phyloP scores from a whole-genome alignment of 73 alveolate genomes.

The Durusdinium trenchii region DNA sequence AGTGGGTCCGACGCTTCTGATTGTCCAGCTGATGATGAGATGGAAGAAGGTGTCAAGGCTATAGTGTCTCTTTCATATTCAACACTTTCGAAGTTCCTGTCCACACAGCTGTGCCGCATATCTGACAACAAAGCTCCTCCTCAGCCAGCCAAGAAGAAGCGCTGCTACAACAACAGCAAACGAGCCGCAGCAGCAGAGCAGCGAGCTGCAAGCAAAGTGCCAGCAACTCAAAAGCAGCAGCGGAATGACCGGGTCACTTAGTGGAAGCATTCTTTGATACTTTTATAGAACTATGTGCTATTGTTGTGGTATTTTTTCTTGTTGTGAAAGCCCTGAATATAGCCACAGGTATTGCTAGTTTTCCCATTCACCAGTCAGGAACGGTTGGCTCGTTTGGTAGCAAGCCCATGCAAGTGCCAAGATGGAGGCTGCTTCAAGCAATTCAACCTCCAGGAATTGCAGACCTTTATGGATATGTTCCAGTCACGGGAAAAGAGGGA shows the following conservation, averaged over 20 bases:
- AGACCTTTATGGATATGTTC: background rate
- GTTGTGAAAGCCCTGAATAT: background rate
- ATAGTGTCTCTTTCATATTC: background rate
- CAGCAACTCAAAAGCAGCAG: background rate
- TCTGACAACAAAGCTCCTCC: no score
- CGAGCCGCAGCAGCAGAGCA: constrained; percentile 33
- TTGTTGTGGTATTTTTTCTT: background rate
- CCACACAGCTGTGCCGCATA: background rate
- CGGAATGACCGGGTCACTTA: background rate
- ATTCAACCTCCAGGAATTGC: background rate
- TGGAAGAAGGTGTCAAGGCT: background rate
- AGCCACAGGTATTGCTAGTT: no score
- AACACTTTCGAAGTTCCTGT: background rate
- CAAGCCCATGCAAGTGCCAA: background rate
- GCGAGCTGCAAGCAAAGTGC: background rate
- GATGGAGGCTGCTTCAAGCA: background rate
- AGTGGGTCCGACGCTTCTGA: background rate
- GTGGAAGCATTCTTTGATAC: background rate
- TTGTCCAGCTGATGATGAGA: background rate
- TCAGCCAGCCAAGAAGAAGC: background rate
- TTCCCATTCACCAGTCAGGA: background rate
- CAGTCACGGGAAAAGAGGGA: background rate
- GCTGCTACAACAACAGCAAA: background rate
- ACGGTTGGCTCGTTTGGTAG: background rate
- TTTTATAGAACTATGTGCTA: no score